Conservation (phyloP, 2,329 filamentous ascomycete genomes). For the Claviceps capensis region DNA sequence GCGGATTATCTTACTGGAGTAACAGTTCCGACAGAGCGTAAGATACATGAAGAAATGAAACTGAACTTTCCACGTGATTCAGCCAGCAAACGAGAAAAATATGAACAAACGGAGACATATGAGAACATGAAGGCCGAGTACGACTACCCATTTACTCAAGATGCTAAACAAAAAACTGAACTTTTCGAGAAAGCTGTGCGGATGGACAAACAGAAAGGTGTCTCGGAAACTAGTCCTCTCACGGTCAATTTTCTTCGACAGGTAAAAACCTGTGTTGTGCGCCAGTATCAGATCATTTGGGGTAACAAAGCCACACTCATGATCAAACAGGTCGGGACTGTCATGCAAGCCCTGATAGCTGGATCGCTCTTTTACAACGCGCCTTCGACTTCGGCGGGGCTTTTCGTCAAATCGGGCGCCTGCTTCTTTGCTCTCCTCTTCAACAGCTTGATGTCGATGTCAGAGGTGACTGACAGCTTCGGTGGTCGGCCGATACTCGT, state of each 20-base stretch:
- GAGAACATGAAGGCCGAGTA: conserved; percentile 40
- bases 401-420: conserved; percentile 51
- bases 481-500: conserved; percentile 42
- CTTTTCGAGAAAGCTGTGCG: conserved; percentile 39
- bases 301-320: conserved; percentile 50
- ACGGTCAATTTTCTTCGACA: conserved; percentile 42
- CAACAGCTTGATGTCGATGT: conserved; percentile 48
- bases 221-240: conserved; percentile 39
- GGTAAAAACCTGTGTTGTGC: conserved; percentile 38
- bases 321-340: conserved; percentile 45
- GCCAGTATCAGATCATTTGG: conserved; percentile 53
- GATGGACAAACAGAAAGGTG: conserved; percentile 38
- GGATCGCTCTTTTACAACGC: conserved; percentile 58
- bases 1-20: conserved; percentile 54
- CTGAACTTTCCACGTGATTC: conserved; percentile 31
- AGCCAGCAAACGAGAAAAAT: conserved; percentile 30
- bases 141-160: conserved; percentile 36
- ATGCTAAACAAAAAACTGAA: conserved; percentile 33
- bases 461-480: conserved; percentile 52
- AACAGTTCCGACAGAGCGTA: conserved; percentile 53
- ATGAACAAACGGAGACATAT: conserved; percentile 38
- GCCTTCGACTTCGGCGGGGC: conserved; percentile 38
- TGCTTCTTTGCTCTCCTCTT: conserved; percentile 52
- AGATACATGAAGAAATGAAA: conserved; percentile 33
- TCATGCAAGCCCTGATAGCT: conserved; percentile 46